Evolutionary conservation across 805 yeast genomes (phyloP), one percentile per base, ranked within the genome.

Genomic region (Spathaspora girioi): DNA sequence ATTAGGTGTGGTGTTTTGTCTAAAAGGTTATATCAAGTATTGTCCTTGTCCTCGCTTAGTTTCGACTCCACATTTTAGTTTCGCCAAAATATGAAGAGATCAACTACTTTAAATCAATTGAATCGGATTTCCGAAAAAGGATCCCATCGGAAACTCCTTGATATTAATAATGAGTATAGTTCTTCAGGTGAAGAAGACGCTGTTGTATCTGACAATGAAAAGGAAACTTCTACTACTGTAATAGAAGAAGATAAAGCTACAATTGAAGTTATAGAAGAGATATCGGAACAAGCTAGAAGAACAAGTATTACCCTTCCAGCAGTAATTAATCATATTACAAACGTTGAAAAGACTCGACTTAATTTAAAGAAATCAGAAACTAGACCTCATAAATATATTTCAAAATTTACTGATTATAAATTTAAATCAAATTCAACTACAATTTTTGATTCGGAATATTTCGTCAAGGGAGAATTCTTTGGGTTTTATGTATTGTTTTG

Each of bases 401-500:
- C 86, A 2, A 73, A 79, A 50, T 82, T 83, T 59, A 76, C 77
- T 4, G 89, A 84, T 61, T 71, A 81, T 18, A 71, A 71, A 23
- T 82, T 83, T 57, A 59, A 64, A 38, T 62, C 68, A 19, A 52
- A 58, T 12, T 50, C 78, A 31, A 64, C 77, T 7, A 69, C 77
- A 4, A 82, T 86, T 15, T 75, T 86, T 54, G 92, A 86, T 60
- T 69, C 76, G 14, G 75, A 71, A 3, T 61, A 67, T 27, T 69
- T 75, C 53, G 69, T 70, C 48, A 69, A 75, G 1, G 67, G 82
- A 2, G 70, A 73, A 50, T 91, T 89, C 64, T 83, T 80, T 58
- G 98, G 98, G 1, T 78, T 94, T 53, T 93, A 83, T 65, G 85
- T 89, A 5, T 77, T 91, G 46, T 82, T 83, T 55, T 89, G 97